A percentile compares a stretch with the other conserved stretches of the same genome.
phyloP scores from a whole-genome alignment of 768 basidiomycete species.

The Tylopilus sp. region DNA sequence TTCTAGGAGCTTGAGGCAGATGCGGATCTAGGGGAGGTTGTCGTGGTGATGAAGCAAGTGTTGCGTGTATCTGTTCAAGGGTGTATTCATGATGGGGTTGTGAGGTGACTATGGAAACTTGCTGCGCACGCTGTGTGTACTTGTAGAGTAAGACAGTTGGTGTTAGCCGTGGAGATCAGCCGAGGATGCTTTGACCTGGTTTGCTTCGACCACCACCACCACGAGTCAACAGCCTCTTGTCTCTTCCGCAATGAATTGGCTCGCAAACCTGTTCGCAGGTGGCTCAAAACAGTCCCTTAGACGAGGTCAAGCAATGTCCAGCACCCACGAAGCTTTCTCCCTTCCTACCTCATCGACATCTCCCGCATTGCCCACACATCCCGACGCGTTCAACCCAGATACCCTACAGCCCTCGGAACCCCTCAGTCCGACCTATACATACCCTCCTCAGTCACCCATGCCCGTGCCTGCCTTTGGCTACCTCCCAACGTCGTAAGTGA shows the following conservation, averaged over 20 bases:
- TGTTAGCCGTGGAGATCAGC: background rate
- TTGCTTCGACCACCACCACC: background rate
- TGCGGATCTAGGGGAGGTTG: conserved; percentile 30
- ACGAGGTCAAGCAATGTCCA: conserved; percentile 65
- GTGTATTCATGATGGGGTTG: conserved; percentile 4
- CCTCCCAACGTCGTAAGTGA: conserved; percentile 50
- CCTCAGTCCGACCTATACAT: conserved; percentile 60
- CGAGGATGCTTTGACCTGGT: conserved; percentile 6
- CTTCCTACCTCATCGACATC: conserved; percentile 77
- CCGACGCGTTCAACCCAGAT: conserved; percentile 59
- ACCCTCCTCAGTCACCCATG: conserved; percentile 62
- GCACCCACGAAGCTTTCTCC: conserved; percentile 86
- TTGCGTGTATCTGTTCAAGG: background rate
- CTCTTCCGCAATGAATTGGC: conserved; percentile 61
- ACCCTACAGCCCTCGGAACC: conserved; percentile 49
- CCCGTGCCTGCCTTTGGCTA: conserved; percentile 51
- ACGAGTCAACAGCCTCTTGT: conserved; percentile 2
- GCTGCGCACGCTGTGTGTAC: conserved; percentile 6
- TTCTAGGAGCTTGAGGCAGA: conserved; percentile 45
- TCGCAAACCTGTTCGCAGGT: conserved; percentile 60
- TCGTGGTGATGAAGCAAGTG: conserved; percentile 1
- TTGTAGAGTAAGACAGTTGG: conserved; percentile 18
- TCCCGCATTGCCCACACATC: conserved; percentile 50
- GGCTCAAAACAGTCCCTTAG: conserved; percentile 46
- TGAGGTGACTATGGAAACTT: conserved; percentile 3